A percentile compares a stretch with the other conserved stretches of the same genome.
Conservation (phyloP, 2,329 filamentous ascomycete genomes). For the Phoma sp. region DNA sequence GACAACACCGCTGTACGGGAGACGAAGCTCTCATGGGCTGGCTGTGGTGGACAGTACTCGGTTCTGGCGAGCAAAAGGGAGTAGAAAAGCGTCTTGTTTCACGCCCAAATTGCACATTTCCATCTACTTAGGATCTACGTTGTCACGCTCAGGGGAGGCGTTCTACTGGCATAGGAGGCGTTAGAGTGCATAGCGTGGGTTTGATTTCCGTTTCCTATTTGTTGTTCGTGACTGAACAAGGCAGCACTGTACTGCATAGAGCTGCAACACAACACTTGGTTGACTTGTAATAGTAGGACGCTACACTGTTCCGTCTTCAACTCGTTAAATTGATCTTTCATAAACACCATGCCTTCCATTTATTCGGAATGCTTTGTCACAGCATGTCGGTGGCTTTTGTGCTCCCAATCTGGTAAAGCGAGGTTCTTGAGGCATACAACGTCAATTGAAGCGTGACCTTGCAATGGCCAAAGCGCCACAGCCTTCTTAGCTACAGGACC, state of each 20-base stretch:
- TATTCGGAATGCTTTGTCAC: no score
- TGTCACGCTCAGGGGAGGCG: background rate
- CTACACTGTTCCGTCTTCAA: conserved; percentile 4
- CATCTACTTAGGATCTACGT: conserved; percentile 14
- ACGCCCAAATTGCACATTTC: conserved; percentile 14
- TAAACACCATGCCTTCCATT: no score
- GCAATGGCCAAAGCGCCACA: no score
- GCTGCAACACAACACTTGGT: conserved; percentile 6
- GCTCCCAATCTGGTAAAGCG: no score
- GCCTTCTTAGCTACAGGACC: no score
- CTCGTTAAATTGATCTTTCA: background rate
- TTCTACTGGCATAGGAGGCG: conserved; percentile 32
- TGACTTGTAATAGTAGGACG: conserved; percentile 30
- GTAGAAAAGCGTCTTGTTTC: conserved; percentile 12
- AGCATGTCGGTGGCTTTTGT: no score
- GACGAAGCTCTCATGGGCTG: conserved; percentile 77
- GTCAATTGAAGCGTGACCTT: no score
- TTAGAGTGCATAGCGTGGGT: conserved; percentile 24
- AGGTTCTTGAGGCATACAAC: no score
- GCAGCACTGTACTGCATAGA: background rate
- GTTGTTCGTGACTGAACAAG: conserved; percentile 4
- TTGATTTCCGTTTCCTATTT: conserved; percentile 15
- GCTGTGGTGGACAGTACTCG: conserved; percentile 86
- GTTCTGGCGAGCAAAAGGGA: conserved; percentile 58
- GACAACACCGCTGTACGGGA: conserved; percentile 83